Conservation (phyloP, 495 filamentous ascomycete genomes). For the Penicillium alfredii region DNA sequence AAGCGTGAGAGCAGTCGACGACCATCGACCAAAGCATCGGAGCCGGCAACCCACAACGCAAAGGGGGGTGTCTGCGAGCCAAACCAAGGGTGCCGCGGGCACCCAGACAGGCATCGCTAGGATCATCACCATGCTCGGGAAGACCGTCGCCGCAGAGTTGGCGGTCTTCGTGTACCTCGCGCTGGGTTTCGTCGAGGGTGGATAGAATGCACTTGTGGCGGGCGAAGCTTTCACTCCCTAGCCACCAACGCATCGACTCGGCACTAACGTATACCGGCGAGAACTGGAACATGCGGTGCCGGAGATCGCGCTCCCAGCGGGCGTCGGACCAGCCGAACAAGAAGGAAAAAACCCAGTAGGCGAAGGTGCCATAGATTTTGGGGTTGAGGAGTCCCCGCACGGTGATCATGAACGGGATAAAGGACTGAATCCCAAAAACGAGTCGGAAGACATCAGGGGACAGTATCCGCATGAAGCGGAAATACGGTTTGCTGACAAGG, state of each 20-base stretch:
- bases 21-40: conserved; percentile 82
- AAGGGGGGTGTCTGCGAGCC: conserved; percentile 73
- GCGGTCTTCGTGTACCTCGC: conserved; percentile 58
- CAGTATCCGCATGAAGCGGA: conserved; percentile 85
- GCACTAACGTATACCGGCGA: conserved; percentile 84
- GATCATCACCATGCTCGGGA: conserved; percentile 16
- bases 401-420: conserved; percentile 92
- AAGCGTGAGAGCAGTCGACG: conserved; percentile 66
- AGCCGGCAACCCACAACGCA: conserved; percentile 81
- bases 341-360: conserved; percentile 85
- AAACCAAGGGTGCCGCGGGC: conserved; percentile 65
- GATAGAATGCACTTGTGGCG: conserved; percentile 85
- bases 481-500: conserved; percentile 78
- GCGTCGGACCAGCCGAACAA: conserved; percentile 85
- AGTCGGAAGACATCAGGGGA: conserved; percentile 69
- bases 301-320: conserved; percentile 77
- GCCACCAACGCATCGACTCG: conserved; percentile 95
- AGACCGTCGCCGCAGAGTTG: not conserved
- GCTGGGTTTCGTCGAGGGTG: conserved; percentile 59
- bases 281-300: conserved; percentile 85
- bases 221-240: conserved; percentile 86
- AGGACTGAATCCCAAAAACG: conserved; percentile 89
- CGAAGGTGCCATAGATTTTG: conserved; percentile 72
- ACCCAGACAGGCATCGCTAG: conserved; percentile 14
- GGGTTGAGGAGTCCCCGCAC: conserved; percentile 64